Conservation (phyloP, 2,329 filamentous ascomycete species). For the Fusarium sororula region DNA sequence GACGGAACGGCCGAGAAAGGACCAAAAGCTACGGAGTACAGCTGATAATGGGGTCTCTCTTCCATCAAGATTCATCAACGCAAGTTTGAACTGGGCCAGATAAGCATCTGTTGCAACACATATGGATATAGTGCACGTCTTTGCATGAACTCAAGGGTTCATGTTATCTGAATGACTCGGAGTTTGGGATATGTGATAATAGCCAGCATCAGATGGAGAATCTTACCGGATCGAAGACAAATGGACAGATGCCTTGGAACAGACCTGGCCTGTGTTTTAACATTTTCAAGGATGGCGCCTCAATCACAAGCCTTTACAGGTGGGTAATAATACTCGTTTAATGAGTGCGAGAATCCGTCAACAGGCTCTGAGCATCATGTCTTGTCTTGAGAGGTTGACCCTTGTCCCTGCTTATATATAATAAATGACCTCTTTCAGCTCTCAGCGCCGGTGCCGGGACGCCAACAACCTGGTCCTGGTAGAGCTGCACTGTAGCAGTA, state of each 20-base stretch:
- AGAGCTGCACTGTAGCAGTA: background rate
- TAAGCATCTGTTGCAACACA: background rate
- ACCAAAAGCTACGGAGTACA: background rate
- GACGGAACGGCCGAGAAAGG: conserved; percentile 17
- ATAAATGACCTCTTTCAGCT: conserved; percentile 35
- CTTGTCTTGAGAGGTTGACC: background rate
- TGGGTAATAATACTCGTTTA: conserved; percentile 29
- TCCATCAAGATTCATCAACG: background rate
- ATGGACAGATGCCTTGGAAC: conserved; percentile 18
- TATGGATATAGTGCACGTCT: background rate
- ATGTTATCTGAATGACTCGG: conserved; percentile 6
- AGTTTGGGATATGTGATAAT: conserved; percentile 10
- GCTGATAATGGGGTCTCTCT: background rate
- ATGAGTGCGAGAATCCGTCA: conserved; percentile 16
- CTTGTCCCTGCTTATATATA: conserved; percentile 9
- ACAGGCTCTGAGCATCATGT: background rate
- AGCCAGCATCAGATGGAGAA: conserved; percentile 10
- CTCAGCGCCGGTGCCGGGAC: conserved; percentile 24
- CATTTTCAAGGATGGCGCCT: conserved; percentile 4
- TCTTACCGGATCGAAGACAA: background rate
- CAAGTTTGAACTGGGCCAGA: background rate
- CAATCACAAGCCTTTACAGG: conserved; percentile 7
- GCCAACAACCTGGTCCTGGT: conserved; percentile 1
- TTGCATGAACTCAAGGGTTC: conserved; percentile 33
- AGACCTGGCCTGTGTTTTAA: conserved; percentile 12